Percentiles rank a stretch among this genome's conserved stretches.
Evolutionary conservation across 805 yeast species (phyloP).

Genomic region (Candida qinlingensis): DNA sequence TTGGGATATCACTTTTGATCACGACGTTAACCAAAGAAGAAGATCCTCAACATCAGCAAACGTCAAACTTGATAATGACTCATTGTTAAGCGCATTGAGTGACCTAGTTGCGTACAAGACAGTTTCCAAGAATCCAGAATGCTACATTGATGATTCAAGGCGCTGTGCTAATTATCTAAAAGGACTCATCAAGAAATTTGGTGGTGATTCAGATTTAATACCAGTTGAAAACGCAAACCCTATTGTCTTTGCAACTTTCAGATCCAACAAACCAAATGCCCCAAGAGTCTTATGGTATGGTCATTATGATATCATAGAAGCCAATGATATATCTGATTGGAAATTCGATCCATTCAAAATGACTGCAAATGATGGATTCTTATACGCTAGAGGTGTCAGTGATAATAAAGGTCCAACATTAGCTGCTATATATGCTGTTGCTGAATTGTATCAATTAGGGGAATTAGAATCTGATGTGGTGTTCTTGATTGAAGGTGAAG

Average conservation of each 20-base stretch:
- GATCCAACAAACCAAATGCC: slow-evolving; percentile 31
- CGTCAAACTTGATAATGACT: slow-evolving; percentile 45
- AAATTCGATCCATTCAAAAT: slow-evolving; percentile 70
- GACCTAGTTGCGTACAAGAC: slow-evolving; percentile 67
- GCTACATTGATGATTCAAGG: slow-evolving; percentile 71
- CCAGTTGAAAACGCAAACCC: slow-evolving; percentile 83
- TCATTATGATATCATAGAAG: slow-evolving; percentile 92
- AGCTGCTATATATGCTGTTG: slow-evolving; percentile 84
- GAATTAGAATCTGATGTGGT: slow-evolving; percentile 66
- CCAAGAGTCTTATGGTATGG: slow-evolving; percentile 82
- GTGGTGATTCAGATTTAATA: slow-evolving; percentile 64
- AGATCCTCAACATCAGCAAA: slow-evolving; percentile 10
- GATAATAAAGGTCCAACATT: slow-evolving; percentile 93
- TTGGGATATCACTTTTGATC: slow-evolving; percentile 50
- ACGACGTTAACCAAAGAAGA: slow-evolving; percentile 7
- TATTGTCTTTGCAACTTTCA: slow-evolving; percentile 70
- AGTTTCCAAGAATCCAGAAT: slow-evolving; percentile 68
- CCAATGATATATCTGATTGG: slow-evolving; percentile 62
- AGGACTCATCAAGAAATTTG: slow-evolving; percentile 56
- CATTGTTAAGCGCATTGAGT: slow-evolving; percentile 56
- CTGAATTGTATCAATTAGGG: slow-evolving; percentile 50
- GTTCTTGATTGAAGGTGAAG: slow-evolving; percentile 90
- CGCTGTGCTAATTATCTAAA: slow-evolving; percentile 77
- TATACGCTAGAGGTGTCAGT: slow-evolving; percentile 88
- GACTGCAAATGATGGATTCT: slow-evolving; percentile 74